Percentiles rank a stretch among this genome's conserved stretches.
Evolutionary conservation across 1,284 basidiomycete genomes (phyloP).

Genomic region (Pyrrhoderma noxium): DNA sequence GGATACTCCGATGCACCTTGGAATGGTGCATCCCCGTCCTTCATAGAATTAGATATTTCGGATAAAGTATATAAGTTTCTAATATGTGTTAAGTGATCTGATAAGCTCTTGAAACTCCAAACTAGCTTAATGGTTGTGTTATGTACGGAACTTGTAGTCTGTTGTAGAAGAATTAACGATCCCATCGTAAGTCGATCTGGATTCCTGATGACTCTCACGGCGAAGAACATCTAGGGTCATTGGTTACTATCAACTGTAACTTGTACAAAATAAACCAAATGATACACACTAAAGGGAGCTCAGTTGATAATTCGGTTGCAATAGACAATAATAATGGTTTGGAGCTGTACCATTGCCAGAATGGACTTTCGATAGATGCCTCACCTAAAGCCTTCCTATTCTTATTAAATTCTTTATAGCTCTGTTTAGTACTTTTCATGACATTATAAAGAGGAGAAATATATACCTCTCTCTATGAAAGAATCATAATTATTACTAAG

Average conservation of each 20-base stretch:
- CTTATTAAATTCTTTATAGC: constrained; percentile 3
- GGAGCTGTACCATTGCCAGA: constrained; percentile 1
- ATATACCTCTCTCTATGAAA: constrained; percentile 13
- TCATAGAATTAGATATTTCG: constrained; percentile 15
- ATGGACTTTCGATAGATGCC: neutral
- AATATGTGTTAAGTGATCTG: constrained; percentile 8
- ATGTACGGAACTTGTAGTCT: constrained; percentile 11
- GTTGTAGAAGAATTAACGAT: constrained; percentile 18
- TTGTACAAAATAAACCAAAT: neutral
- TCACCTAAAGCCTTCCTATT: constrained; percentile 3
- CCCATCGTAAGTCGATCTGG: constrained; percentile 12
- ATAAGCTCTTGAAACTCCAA: constrained; percentile 3
- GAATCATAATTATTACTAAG: constrained; percentile 7
- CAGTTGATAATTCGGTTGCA: neutral
- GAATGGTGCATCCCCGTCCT: constrained; percentile 17
- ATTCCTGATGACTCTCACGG: constrained; percentile 4
- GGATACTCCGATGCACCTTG: neutral
- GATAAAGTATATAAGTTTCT: constrained; percentile 13
- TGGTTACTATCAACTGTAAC: neutral
- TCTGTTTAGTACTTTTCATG: neutral
- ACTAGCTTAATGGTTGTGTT: constrained; percentile 12
- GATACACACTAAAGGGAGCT: constrained; percentile 4
- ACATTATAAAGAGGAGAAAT: neutral
- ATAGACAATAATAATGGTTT: neutral
- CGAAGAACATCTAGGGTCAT: constrained; percentile 14